Evolutionary conservation across 1,284 basidiomycete species (phyloP).

Genomic region (Irpex lacteus): DNA sequence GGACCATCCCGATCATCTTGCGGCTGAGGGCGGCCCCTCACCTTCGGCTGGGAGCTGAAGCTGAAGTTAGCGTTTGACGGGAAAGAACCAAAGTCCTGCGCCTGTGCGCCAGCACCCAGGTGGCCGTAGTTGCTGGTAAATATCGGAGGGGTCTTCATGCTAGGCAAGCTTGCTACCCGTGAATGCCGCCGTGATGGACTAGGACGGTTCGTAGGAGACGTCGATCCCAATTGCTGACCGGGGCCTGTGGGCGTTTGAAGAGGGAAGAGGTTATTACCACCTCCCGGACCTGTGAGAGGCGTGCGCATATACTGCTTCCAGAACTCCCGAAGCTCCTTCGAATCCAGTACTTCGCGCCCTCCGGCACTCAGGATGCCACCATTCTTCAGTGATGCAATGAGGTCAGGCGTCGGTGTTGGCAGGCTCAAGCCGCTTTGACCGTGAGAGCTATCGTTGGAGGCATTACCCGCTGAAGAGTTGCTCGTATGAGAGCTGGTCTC

Average conservation of each 20-base stretch:
- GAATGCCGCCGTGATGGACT: constrained; percentile 37
- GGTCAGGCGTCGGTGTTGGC: constrained; percentile 24
- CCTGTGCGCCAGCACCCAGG: not conserved
- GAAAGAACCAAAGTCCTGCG: constrained; percentile 14
- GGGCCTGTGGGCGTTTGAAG: constrained; percentile 26
- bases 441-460: not conserved
- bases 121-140: constrained; percentile 7
- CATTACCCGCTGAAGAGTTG: constrained; percentile 7
- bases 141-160: constrained; percentile 54
- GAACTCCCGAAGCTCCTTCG: constrained; percentile 61
- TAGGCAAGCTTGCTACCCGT: constrained; percentile 63
- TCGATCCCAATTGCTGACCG: constrained; percentile 22
- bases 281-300: constrained; percentile 51
- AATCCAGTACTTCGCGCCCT: constrained; percentile 42
- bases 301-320: constrained; percentile 76
- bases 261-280: constrained; percentile 19
- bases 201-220: constrained; percentile 13
- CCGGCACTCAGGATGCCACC: constrained; percentile 16
- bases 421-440: constrained; percentile 14
- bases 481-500: constrained; percentile 10
- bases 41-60: constrained; percentile 9
- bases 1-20: constrained; percentile 19
- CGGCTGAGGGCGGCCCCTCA: not conserved
- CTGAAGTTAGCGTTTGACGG: constrained; percentile 7
- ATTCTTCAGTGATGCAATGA: constrained; percentile 25